Evolutionary conservation across 1,139 yeast species (phyloP).

Genomic region (Taiozyma sp.): DNA sequence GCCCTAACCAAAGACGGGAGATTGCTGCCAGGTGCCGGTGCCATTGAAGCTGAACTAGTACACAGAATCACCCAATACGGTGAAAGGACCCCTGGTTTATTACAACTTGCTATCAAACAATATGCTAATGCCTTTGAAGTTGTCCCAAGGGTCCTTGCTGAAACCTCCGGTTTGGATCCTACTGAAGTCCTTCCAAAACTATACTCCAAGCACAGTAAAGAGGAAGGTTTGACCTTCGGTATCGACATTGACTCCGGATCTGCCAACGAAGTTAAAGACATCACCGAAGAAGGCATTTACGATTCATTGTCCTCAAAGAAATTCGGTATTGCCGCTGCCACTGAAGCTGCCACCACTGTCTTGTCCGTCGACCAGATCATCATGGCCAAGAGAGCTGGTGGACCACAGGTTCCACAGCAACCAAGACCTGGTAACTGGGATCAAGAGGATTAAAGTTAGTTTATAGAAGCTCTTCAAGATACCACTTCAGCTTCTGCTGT

Average conservation of each 20-base stretch:
- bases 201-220: constrained; percentile 74
- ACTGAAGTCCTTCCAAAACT: constrained; percentile 83
- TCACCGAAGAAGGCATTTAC: constrained; percentile 62
- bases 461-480: neutral
- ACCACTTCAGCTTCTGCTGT: neutral
- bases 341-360: constrained; percentile 92
- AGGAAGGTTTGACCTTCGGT: constrained; percentile 47
- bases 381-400: constrained; percentile 90
- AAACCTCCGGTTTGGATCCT: constrained; percentile 90
- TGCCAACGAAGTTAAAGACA: constrained; percentile 67
- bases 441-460: constrained; percentile 62
- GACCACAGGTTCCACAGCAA: constrained; percentile 85
- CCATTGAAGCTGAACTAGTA: constrained; percentile 88
- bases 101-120: constrained; percentile 91
- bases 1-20: constrained; percentile 70
- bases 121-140: constrained; percentile 95
- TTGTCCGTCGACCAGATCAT: constrained; percentile 87
- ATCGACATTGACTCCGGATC: constrained; percentile 69
- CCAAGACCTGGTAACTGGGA: constrained; percentile 97
- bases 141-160: constrained; percentile 88
- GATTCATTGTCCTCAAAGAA: constrained; percentile 80
- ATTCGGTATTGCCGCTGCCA: constrained; percentile 88
- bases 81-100: constrained; percentile 88
- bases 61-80: constrained; percentile 78
- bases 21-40: constrained; percentile 95